phyloP scores from a whole-genome alignment of 139 green algal species.

The Volvox africanus region DNA sequence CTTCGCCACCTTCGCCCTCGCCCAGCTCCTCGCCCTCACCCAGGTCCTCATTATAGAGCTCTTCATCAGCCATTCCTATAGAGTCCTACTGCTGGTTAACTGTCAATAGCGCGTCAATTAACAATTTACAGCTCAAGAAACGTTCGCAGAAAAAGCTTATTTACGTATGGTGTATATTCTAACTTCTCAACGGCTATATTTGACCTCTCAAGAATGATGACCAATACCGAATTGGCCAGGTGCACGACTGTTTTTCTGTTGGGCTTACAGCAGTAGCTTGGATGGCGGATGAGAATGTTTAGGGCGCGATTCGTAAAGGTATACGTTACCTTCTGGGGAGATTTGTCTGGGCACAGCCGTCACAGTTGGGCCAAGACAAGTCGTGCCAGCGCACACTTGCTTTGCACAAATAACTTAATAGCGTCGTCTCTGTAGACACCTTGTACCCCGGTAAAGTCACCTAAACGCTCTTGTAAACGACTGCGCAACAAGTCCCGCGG shows the following conservation, averaged over 20 bases:
- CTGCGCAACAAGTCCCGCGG: not conserved
- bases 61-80: conserved; percentile 28
- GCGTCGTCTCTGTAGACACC: not conserved
- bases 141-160: too few species aligned
- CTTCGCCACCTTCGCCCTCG: conserved; percentile 22
- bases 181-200: too few species aligned
- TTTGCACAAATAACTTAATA: not conserved
- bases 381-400: not conserved
- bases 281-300: too few species aligned
- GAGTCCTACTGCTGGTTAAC: not conserved
- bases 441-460: not conserved
- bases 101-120: not conserved
- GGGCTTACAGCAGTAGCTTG: too few species aligned
- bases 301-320: too few species aligned
- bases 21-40: conserved; percentile 45
- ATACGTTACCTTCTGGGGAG: too few species aligned
- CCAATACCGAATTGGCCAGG: too few species aligned
- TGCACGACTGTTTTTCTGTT: too few species aligned
- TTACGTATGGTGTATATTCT: too few species aligned
- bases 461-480: not conserved
- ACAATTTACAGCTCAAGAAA: too few species aligned
- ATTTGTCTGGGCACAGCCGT: not conserved
- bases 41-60: conserved; percentile 44
- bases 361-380: not conserved
- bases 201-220: too few species aligned